A percentile compares a stretch with the other conserved stretches of the same genome.
phyloP scores from a whole-genome alignment of 768 basidiomycete species.

The Podaxis sp. region DNA sequence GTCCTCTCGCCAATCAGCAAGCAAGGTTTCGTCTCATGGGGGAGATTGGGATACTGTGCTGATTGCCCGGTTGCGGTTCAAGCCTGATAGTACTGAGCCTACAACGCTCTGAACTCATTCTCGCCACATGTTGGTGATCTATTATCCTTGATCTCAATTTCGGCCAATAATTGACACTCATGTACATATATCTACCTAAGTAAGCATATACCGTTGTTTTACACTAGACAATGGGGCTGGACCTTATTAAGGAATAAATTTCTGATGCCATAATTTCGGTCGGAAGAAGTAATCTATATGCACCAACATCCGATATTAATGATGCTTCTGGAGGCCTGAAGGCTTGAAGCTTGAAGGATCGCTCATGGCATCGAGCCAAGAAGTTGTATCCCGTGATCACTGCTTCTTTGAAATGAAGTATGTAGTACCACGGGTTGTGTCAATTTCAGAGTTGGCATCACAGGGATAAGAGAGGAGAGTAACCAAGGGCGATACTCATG shows the following conservation, averaged over 20 bases:
- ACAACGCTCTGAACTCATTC: conserved; percentile 28
- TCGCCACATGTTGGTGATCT: background rate
- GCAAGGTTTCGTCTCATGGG: conserved; percentile 28
- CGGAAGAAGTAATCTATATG: too few relatives aligned
- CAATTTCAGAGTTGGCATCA: too few relatives aligned
- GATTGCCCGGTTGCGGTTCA: conserved; percentile 64
- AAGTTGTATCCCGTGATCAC: too few relatives aligned
- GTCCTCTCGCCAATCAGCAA: conserved; percentile 28
- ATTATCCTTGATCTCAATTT: background rate
- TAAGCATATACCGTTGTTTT: background rate
- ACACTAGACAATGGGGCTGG: background rate
- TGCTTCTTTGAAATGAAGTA: background rate
- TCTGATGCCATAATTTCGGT: background rate
- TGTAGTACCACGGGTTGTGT: too few relatives aligned
- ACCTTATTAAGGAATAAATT: background rate
- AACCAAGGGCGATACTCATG: too few relatives aligned
- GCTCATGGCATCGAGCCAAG: too few relatives aligned
- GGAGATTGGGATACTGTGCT: conserved; percentile 56
- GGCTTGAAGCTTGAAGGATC: too few relatives aligned
- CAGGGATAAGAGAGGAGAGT: too few relatives aligned
- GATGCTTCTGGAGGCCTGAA: too few relatives aligned
- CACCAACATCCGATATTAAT: too few relatives aligned
- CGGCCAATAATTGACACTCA: background rate
- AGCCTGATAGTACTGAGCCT: conserved; percentile 55
- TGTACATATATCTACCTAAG: background rate